These are phyloP conservation scores for Penicillium sp. DNA, from an alignment of 2,329 filamentous ascomycete species.

Conservation along the genomic window DNA sequence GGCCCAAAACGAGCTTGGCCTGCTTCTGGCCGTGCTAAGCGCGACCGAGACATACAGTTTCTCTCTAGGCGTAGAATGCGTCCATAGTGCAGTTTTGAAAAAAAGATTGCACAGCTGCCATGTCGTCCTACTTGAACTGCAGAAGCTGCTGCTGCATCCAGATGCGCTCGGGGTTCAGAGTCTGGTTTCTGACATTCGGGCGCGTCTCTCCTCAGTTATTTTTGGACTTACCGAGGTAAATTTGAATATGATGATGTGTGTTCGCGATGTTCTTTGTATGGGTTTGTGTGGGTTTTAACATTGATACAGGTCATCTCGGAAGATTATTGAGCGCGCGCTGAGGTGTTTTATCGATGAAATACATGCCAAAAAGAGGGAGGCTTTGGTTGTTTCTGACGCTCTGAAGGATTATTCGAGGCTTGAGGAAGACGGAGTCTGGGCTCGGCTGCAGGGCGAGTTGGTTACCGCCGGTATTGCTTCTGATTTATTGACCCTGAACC, in stretches of 20 bases:
- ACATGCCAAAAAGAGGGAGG: constrained; percentile 2
- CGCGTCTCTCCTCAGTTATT: constrained; percentile 7
- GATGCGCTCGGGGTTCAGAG: background rate
- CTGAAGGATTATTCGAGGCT: background rate
- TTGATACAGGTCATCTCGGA: constrained; percentile 10
- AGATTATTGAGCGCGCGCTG: constrained; percentile 7
- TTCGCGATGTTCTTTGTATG: background rate
- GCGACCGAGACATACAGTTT: constrained; percentile 1
- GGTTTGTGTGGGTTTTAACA: background rate
- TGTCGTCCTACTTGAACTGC: constrained; percentile 6
- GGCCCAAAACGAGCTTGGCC: constrained; percentile 9
- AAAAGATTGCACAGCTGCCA: constrained; percentile 7
- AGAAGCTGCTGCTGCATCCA: constrained; percentile 3
- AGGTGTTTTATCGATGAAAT: constrained; percentile 8
- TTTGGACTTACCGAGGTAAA: constrained; percentile 14
- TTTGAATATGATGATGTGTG: constrained; percentile 15
- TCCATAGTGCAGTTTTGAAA: background rate
- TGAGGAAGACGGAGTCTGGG: constrained; percentile 8
- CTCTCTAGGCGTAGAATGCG: background rate
- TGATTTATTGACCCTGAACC: constrained; percentile 8
- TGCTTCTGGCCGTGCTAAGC: constrained; percentile 7
- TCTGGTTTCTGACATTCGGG: constrained; percentile 10
- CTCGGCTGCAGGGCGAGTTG: constrained; percentile 8
- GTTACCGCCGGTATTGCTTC: constrained; percentile 6
- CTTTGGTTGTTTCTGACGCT: background rate